These are phyloP conservation scores for Persicaria maculosa DNA, from an alignment of 148 eudicot species.

Conservation along the genomic window DNA sequence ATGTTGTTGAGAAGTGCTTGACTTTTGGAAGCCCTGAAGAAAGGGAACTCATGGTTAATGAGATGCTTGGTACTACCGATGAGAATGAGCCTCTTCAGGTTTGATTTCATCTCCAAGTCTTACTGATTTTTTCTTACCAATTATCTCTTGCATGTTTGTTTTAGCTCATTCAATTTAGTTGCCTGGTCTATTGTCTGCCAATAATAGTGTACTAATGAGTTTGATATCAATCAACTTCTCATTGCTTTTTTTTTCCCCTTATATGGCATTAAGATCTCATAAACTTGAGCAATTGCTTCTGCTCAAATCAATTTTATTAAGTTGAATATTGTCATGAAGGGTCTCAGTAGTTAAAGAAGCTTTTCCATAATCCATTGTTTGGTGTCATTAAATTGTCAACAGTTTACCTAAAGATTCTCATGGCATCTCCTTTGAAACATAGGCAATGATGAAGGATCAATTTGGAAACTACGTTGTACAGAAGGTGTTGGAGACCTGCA, in stretches of 20 bases:
- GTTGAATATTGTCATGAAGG: not conserved
- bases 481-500: conserved; percentile 91
- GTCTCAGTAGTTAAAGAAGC: not conserved
- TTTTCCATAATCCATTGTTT: not conserved
- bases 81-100: conserved; percentile 99
- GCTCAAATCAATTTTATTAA: not conserved
- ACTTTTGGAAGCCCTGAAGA: conserved; percentile 71
- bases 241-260: not conserved
- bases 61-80: conserved; percentile 98
- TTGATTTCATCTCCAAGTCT: conserved; percentile 12
- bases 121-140: not conserved
- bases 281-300: not conserved
- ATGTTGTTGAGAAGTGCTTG: conserved; percentile 94
- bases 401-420: conserved; percentile 11
- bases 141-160: not conserved
- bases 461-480: conserved; percentile 95
- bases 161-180: not conserved
- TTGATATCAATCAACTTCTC: not conserved
- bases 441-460: conserved; percentile 99
- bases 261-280: not conserved
- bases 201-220: not conserved
- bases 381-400: not conserved
- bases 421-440: conserved; percentile 13
- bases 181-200: not conserved
- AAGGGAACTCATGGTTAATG: conserved; percentile 74